A percentile compares a stretch with the other conserved stretches of the same genome.
These are phyloP conservation scores for Thalassiosira profunda DNA, from an alignment of 108 stramenopile genomes.

Conservation along the genomic window DNA sequence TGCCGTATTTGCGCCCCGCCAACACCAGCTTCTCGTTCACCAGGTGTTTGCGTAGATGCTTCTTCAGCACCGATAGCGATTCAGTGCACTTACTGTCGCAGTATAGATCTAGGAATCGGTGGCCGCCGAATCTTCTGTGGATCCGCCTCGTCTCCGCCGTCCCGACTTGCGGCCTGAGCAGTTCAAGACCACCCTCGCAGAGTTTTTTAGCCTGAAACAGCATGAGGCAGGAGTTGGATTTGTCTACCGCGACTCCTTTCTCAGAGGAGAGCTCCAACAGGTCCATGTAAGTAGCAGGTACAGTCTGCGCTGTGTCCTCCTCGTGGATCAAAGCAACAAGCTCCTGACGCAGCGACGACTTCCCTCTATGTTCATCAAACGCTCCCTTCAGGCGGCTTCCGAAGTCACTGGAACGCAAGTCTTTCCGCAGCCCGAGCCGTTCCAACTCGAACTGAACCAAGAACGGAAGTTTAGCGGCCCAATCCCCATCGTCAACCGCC, in stretches of 20 bases:
- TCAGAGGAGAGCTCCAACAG: not conserved
- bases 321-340: constrained; percentile 2
- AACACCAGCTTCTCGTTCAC: constrained; percentile 1
- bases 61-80: not conserved
- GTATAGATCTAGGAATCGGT: constrained; percentile 31
- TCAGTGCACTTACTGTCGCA: constrained; percentile 1
- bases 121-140: constrained; percentile 30
- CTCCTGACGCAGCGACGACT: not conserved
- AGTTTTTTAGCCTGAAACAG: constrained; percentile 12
- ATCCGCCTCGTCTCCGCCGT: constrained; percentile 16
- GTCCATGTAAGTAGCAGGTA: not conserved
- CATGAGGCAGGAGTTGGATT: constrained; percentile 6
- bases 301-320: not conserved
- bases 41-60: constrained; percentile 6
- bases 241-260: not conserved
- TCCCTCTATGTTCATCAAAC: not conserved
- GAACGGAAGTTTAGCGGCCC: constrained; percentile 3
- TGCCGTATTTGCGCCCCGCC: constrained; percentile 31
- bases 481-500: not conserved
- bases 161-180: not conserved
- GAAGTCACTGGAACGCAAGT: not conserved
- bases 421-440: not conserved
- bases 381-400: too few relatives aligned
- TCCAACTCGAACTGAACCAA: constrained; percentile 11
- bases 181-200: constrained; percentile 5